Conservation (phyloP, 1,139 yeast genomes). For the Suhomyces bolitotheri region DNA sequence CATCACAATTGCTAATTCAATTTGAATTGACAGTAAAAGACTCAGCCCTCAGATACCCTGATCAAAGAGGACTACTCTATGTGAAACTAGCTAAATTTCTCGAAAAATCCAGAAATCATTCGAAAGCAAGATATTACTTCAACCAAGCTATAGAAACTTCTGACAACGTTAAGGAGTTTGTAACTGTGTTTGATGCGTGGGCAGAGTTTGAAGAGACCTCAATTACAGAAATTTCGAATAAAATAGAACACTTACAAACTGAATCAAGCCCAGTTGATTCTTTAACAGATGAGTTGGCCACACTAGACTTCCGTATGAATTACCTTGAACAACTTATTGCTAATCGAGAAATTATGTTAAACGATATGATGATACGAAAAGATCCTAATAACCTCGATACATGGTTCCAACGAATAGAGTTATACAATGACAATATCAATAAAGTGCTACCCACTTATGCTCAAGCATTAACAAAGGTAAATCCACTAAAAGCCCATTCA, state of each 20-base stretch:
- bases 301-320: conserved; percentile 46
- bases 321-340: conserved; percentile 58
- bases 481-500: conserved; percentile 56
- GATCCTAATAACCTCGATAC: conserved; percentile 60
- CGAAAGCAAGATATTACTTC: conserved; percentile 49
- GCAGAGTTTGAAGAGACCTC: conserved; percentile 61
- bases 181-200: conserved; percentile 61
- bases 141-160: conserved; percentile 50
- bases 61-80: conserved; percentile 55
- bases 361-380: conserved; percentile 66
- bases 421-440: conserved; percentile 39
- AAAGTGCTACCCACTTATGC: conserved; percentile 59
- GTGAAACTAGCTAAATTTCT: conserved; percentile 53
- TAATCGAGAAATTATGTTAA: conserved; percentile 56
- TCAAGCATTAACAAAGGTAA: conserved; percentile 64
- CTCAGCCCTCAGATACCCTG: conserved; percentile 55
- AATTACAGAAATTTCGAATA: conserved; percentile 38
- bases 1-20: conserved; percentile 11
- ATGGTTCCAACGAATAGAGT: conserved; percentile 65
- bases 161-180: conserved; percentile 61
- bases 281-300: conserved; percentile 15
- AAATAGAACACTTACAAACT: conserved; percentile 9
- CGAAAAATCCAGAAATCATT: conserved; percentile 29
- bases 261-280: neutral
- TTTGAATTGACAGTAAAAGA: conserved; percentile 37